These are phyloP conservation scores for Berberis vulgaris DNA, from an alignment of 164 flowering plant species.

Conservation along the genomic window DNA sequence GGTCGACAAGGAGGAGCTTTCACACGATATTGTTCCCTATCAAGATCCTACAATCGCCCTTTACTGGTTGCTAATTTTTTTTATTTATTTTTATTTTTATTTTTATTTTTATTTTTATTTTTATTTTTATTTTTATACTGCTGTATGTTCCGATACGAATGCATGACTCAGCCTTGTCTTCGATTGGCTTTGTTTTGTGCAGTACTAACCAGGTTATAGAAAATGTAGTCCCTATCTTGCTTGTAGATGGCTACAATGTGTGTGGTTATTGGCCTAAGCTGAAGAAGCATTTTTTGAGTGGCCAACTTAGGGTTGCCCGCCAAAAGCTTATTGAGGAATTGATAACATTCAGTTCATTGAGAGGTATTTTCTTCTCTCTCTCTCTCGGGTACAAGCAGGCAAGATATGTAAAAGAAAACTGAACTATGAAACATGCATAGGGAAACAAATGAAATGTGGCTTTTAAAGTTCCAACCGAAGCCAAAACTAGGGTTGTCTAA, in stretches of 20 bases:
- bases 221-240: constrained; percentile 76
- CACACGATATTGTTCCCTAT: constrained; percentile 52
- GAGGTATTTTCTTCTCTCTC: constrained; percentile 40
- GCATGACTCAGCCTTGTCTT: background rate
- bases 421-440: too few species aligned
- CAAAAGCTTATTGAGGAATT: constrained; percentile 90
- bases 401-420: too few species aligned
- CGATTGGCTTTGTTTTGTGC: constrained; percentile 8
- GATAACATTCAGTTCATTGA: constrained; percentile 53
- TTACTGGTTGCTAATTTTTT: constrained; percentile 48
- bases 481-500: too few species aligned
- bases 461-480: too few species aligned
- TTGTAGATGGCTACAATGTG: constrained; percentile 97
- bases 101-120: background rate
- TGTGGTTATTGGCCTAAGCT: constrained; percentile 94
- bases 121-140: background rate
- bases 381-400: background rate
- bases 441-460: too few species aligned
- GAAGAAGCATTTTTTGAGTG: constrained; percentile 83
- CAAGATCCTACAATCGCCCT: constrained; percentile 70
- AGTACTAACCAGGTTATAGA: constrained; percentile 75
- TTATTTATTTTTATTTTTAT: background rate
- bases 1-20: constrained; percentile 65
- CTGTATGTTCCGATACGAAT: background rate
- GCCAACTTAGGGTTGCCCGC: constrained; percentile 83